Conservation (phyloP, 2,329 filamentous ascomycete genomes). For the Colletotrichum neosansevieriae region DNA sequence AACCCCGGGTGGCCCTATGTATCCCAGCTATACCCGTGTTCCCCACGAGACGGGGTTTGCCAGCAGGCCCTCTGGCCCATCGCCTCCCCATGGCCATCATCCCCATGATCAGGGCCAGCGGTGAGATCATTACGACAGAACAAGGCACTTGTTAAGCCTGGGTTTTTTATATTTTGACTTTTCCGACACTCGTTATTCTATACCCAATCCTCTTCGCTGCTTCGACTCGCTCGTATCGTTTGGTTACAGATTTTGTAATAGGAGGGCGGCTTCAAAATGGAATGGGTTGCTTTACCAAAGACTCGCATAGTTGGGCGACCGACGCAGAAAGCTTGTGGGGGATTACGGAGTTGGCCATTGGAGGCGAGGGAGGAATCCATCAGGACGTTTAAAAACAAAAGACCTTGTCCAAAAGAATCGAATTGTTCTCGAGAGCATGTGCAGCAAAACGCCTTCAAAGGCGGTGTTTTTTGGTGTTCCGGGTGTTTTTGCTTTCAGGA, state of each 20-base stretch:
- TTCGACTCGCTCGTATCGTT: slow-evolving; percentile 24
- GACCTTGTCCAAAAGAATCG: slow-evolving; percentile 7
- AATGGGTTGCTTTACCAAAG: slow-evolving; percentile 24
- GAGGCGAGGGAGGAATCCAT: not conserved
- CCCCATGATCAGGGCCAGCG: slow-evolving; percentile 31
- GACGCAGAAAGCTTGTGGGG: slow-evolving; percentile 25
- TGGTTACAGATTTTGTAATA: slow-evolving; percentile 36
- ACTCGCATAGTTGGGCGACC: slow-evolving; percentile 41
- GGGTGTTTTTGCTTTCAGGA: not conserved
- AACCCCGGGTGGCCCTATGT: slow-evolving; percentile 31
- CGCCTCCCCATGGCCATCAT: slow-evolving; percentile 26
- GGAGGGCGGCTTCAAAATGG: slow-evolving; percentile 20
- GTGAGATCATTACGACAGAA: slow-evolving; percentile 28
- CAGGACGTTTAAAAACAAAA: slow-evolving; percentile 25
- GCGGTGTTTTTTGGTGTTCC: not conserved
- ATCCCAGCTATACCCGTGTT: slow-evolving; percentile 38
- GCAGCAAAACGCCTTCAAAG: not conserved
- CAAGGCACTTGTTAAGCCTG: slow-evolving; percentile 6
- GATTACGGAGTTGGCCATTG: slow-evolving; percentile 18
- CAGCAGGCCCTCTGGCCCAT: slow-evolving; percentile 24
- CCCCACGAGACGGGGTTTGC: slow-evolving; percentile 41
- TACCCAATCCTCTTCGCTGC: slow-evolving; percentile 35
- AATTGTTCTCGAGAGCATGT: not conserved
- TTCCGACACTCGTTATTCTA: slow-evolving; percentile 29
- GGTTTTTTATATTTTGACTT: not conserved